Percentiles rank a stretch among this genome's conserved stretches.
Conservation (phyloP, 345 rosid species). For the Salix koriyanagi region DNA sequence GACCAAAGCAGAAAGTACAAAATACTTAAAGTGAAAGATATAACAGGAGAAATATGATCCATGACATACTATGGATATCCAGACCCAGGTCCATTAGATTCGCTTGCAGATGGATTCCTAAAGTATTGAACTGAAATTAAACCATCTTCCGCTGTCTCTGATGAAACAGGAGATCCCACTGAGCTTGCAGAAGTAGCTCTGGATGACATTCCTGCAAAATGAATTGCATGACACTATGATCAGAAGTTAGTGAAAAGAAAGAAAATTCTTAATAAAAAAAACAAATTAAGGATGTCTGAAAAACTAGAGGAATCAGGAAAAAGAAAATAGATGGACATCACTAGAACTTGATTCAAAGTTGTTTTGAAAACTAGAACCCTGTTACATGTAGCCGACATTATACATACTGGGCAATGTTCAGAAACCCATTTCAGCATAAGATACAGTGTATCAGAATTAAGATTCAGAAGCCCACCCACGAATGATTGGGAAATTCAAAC, state of each 20-base stretch:
- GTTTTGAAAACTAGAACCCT: neutral
- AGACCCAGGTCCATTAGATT: conserved; percentile 29
- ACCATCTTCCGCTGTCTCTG: conserved; percentile 35
- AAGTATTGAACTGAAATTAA: conserved; percentile 54
- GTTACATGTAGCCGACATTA: neutral
- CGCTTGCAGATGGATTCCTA: conserved; percentile 42
- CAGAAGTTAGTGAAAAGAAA: neutral
- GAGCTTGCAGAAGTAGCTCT: conserved; percentile 29
- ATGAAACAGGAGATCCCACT: conserved; percentile 44
- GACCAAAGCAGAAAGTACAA: neutral
- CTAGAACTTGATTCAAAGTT: neutral
- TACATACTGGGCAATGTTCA: neutral
- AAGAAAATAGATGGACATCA: neutral
- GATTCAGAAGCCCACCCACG: neutral
- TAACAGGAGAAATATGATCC: neutral
- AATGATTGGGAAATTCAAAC: neutral
- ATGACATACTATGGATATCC: conserved; percentile 44
- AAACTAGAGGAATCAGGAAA: neutral
- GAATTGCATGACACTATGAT: neutral
- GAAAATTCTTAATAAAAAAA: neutral
- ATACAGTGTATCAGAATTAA: neutral
- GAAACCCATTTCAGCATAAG: neutral
- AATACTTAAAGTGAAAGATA: neutral
- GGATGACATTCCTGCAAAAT: conserved; percentile 62
- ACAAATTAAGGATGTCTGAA: neutral